Evolutionary conservation across 176 grass and related monocot genomes (phyloP).

Genomic region (Oryza glaberrima): DNA sequence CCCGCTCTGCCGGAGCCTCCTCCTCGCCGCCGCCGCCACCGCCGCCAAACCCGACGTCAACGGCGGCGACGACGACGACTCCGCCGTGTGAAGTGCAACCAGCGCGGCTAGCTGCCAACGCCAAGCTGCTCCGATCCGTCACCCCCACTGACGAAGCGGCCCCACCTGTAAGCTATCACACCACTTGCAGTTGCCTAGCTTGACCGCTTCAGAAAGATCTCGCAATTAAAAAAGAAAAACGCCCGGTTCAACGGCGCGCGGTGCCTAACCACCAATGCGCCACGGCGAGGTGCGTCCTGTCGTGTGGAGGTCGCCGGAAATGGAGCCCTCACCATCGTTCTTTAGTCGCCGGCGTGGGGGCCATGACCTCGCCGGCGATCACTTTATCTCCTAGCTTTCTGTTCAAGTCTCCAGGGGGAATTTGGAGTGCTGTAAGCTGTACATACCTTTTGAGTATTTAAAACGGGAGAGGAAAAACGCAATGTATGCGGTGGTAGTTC

Average conservation of each 20-base stretch:
- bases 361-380: not conserved
- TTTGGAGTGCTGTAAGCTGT: conserved; percentile 28
- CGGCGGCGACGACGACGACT: conserved; percentile 8
- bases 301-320: conserved; percentile 1
- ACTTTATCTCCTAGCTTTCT: conserved; percentile 13
- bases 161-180: conserved; percentile 9
- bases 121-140: not conserved
- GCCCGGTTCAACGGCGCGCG: not conserved
- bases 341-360: conserved; percentile 20
- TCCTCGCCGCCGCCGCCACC: not conserved
- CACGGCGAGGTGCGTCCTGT: conserved; percentile 12
- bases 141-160: not conserved
- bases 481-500: conserved; percentile 25
- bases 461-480: not conserved
- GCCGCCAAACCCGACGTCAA: conserved; percentile 23
- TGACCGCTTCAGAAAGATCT: conserved; percentile 14
- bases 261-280: conserved; percentile 3
- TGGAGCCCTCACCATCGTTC: not conserved
- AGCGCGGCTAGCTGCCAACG: not conserved
- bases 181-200: not conserved
- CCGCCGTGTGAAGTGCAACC: conserved; percentile 35
- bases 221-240: conserved; percentile 11
- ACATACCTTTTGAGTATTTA: conserved; percentile 39
- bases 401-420: not conserved
- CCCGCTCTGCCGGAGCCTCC: conserved; percentile 68